Evolutionary conservation across 805 yeast genomes (phyloP), one percentile per base, ranked within the genome.

Genomic region (Ogataea allantospora): DNA sequence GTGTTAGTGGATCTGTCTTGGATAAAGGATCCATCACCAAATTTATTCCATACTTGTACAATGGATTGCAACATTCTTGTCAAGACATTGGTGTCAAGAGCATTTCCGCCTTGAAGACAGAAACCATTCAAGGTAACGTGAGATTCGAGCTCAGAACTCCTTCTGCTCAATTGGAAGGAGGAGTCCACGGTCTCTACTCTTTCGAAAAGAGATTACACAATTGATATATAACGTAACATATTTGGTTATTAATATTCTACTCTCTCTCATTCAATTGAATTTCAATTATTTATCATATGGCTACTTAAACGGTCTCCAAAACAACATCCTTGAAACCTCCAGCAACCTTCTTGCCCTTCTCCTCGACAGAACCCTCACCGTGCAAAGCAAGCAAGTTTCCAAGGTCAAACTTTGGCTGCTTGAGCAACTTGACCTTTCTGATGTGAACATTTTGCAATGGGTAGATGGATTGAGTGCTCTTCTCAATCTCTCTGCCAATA

Each of bases 401-500:
- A 66, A 91, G 83, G 73, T 91, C 98, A 80, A 89, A 88, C 79
- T 89, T 91, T 71, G 98, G 98, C 77, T 84, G 95, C 78, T 91
- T 91, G 75, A 91, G 87, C 70, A 91, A 81, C 82, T 91, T 91
- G 65, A 91, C 97, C 80, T 91, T 91, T 83, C 97, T 89, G 73
- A 91, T 86, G 83, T 88, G 95, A 66, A 89, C 95, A 78, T 91
- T 88, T 79, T 91, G 98, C 70, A 91, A 83, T 66, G 98, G 98
- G 83, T 77, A 88, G 77, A 89, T 86, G 62, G 86, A 76, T 73
- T 83, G 88, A 57, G 97, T 86, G 54, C 95, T 80, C 79, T 88
- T 89, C 77, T 88, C 95, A 64, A 89, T 91, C 75, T 91, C 98
- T 75, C 95, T 91, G 68, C 96, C 95, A 70, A 89, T 89, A 59